Evolutionary conservation across 768 basidiomycete species (phyloP), one percentile per base, ranked within the genome.

Genomic region (Podaxis mareebaensis): DNA sequence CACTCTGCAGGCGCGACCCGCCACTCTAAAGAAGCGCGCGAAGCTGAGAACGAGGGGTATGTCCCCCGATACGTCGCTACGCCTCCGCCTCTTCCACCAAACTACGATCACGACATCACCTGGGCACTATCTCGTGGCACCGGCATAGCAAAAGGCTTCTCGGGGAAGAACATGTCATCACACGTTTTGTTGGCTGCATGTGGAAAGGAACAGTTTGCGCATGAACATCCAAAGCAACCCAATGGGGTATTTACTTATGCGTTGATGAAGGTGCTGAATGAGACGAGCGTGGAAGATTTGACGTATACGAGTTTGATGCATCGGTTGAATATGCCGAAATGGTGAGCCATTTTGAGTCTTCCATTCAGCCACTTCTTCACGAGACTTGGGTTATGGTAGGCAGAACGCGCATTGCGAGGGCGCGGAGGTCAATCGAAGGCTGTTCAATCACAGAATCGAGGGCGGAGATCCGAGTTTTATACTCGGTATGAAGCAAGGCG

Each of bases 131-230:
- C 63, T 3, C 66, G 73, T 7, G 65, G 64, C 30, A 62, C 61
- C 6, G 40, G 39, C 6, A 51, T 69, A 10, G 56, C 69, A 3
- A 3, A 61, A 28, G 68, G 69, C 12, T 74, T 75, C 38, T 57
- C 64, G 0, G 67, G 72, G 44, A 68, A 69, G 49, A 73, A 72
- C 42, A 69, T 74, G 42, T 70, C 67, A 1, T 80, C 79, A 0
- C 78, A 81, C 64, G 73, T 82, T 22, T 73, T 82, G 2, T 68
- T 81, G 15, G 80, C 81, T 3, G 80, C 81, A 1, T 81, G 81
- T 60, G 71, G 77, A 1, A 67, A 73, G 4, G 69, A 74, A 1
- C 74, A 80, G 52, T 46, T 65, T 0, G 79, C 81, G 2, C 67
- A 66, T 20, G 78, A 79, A 61, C 51, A 70, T 40, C 69, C 69